A percentile compares a stretch with the other conserved stretches of the same genome.
These are phyloP conservation scores for Starmerella geochares DNA, from an alignment of 805 yeast species.

Conservation along the genomic window DNA sequence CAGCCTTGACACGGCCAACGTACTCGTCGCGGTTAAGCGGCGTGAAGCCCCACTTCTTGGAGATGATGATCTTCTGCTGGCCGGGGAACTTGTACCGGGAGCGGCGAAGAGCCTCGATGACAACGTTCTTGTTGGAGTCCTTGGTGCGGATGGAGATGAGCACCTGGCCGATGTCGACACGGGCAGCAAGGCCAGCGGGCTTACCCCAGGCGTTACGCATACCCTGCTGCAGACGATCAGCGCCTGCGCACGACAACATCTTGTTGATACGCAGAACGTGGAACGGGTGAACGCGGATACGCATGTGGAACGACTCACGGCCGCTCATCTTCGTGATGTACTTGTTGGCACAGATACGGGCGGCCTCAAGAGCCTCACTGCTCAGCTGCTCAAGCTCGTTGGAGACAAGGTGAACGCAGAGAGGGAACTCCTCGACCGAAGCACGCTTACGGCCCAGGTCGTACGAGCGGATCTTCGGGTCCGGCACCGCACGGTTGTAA, in stretches of 20 bases:
- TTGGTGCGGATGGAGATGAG: conserved; percentile 96
- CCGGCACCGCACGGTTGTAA: conserved; percentile 99
- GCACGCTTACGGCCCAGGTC: conserved; percentile 99
- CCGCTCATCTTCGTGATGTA: conserved; percentile 96
- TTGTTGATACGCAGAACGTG: conserved; percentile 99
- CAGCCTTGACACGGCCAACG: conserved; percentile 85
- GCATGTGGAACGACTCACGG: conserved; percentile 99
- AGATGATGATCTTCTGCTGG: conserved; percentile 97
- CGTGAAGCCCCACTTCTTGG: conserved; percentile 99
- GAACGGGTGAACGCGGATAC: conserved; percentile 99
- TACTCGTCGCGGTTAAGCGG: conserved; percentile 95
- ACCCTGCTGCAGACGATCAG: conserved; percentile 99
- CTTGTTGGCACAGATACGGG: conserved; percentile 99
- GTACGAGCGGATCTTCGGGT: conserved; percentile 97
- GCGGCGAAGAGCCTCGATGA: conserved; percentile 98
- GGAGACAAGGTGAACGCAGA: conserved; percentile 98
- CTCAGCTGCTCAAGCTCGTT: conserved; percentile 99
- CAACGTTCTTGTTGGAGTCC: conserved; percentile 95
- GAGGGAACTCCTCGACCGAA: conserved; percentile 97
- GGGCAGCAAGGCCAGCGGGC: conserved; percentile 99
- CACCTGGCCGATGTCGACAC: conserved; percentile 97
- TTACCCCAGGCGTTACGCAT: conserved; percentile 99
- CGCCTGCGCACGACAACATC: conserved; percentile 99
- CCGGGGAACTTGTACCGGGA: conserved; percentile 99
- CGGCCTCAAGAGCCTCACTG: conserved; percentile 99